Conservation (phyloP, 1,284 basidiomycete genomes). For the Rhodotorula sp. region DNA sequence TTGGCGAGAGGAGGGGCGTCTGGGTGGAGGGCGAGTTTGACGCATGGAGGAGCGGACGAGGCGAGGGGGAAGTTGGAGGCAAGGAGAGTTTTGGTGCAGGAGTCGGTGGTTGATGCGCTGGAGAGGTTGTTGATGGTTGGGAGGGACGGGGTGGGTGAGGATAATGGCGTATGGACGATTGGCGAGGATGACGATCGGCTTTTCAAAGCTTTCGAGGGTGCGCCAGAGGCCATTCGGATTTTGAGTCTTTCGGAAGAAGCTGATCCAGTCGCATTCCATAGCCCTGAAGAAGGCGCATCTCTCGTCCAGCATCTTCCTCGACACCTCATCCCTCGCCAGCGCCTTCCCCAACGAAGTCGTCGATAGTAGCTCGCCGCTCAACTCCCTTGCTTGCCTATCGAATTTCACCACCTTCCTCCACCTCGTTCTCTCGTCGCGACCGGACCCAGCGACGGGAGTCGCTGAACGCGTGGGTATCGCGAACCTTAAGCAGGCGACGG, state of each 20-base stretch:
- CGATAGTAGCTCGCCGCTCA: not conserved
- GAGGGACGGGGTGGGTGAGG: constrained; percentile 4
- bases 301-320: constrained; percentile 4
- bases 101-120: constrained; percentile 4
- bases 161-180: not conserved
- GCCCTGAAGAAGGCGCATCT: constrained; percentile 3
- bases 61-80: not conserved
- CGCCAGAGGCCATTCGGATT: not conserved
- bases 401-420: constrained; percentile 29
- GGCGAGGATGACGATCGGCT: not conserved
- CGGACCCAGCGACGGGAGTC: constrained; percentile 1
- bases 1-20: not conserved
- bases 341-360: constrained; percentile 1
- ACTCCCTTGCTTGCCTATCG: constrained; percentile 10
- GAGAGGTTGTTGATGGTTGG: constrained; percentile 19
- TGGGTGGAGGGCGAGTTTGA: not conserved
- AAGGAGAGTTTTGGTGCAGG: constrained; percentile 4
- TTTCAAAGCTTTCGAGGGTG: constrained; percentile 3
- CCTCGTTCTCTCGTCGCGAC: constrained; percentile 19
- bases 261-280: no score
- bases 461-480: not conserved
- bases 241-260: no score
- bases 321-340: not conserved
- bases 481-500: constrained; percentile 7
- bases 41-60: not conserved